These are phyloP conservation scores for Cutaneotrichosporon cutaneum DNA, from an alignment of 1,284 basidiomycete species.

Conservation along the genomic window DNA sequence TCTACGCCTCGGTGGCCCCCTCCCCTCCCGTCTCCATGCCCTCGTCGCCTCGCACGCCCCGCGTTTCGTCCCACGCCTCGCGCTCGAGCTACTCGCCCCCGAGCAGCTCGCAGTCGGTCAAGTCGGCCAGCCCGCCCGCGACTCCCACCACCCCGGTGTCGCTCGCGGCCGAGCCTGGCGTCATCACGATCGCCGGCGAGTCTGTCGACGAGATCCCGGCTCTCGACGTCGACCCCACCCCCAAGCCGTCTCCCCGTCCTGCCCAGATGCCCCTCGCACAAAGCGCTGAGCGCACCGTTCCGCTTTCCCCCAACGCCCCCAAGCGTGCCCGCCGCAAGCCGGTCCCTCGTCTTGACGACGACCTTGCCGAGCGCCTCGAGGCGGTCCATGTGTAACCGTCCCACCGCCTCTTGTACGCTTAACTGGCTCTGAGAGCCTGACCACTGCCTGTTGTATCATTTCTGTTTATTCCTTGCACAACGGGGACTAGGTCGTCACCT, in stretches of 20 bases:
- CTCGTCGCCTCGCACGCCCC: neutral
- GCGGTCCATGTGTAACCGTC: slow-evolving; percentile 55
- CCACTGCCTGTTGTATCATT: slow-evolving; percentile 60
- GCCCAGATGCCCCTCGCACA: neutral
- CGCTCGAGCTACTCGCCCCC: slow-evolving; percentile 15
- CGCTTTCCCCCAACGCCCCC: slow-evolving; percentile 14
- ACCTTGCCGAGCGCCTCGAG: slow-evolving; percentile 18
- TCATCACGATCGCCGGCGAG: slow-evolving; percentile 12
- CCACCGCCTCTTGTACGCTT: slow-evolving; percentile 59
- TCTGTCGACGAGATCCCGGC: slow-evolving; percentile 3
- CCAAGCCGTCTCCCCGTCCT: slow-evolving; percentile 7
- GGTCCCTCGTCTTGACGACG: slow-evolving; percentile 22
- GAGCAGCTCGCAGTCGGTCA: slow-evolving; percentile 15
- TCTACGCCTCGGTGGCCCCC: neutral
- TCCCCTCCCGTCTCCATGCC: neutral
- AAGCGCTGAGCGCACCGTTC: neutral
- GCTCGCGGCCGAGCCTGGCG: neutral
- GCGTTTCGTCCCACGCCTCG: neutral
- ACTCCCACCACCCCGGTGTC: slow-evolving; percentile 23
- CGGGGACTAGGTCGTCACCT: slow-evolving; percentile 7
- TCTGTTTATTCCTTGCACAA: neutral
- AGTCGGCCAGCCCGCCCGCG: slow-evolving; percentile 19
- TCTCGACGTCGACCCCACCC: slow-evolving; percentile 7
- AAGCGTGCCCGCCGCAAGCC: slow-evolving; percentile 28
- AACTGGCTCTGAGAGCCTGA: slow-evolving; percentile 61